Base-by-base conservation (phyloP, 1,284 basidiomycete species). In the Acaromyces ingoldii region DNA sequence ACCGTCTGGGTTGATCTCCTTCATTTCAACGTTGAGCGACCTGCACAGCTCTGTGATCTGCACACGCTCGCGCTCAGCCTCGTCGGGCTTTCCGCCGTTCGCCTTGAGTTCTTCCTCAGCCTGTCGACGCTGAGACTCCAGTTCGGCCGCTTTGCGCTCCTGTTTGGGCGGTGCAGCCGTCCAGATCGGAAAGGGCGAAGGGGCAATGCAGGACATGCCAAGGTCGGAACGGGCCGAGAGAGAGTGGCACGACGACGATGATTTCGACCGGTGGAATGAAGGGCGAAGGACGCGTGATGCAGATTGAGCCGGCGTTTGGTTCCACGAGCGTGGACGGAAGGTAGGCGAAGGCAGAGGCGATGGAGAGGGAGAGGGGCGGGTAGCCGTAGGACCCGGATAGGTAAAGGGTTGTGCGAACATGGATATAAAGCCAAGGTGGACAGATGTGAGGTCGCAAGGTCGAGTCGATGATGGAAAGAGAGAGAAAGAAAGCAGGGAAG, bases 1-100 rank as follows among this genome's bases (percentile, higher is more conserved):
- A 0, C 92, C 92, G 69, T 97, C 92, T 7, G 92, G 89, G 58
- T 85, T 85, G 67, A 96, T 88, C 36, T 51, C 49, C 15, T 29
- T 3, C 43, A 51, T 49, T 17, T 53, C 6, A 17, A 44, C 62
- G 22, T 58, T 63, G 21, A 60, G 50, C 13, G 60, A 59, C 19
- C 51, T 47, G 57, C 67, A 70, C 55, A 68, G 58, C 13, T 63
- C 55, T 0, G 42, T 38, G 17, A 70, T 63, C 2, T 63, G 65
- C 24, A 60, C 57, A 1, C 65, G 46, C 30, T 70, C 67, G n/a
- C 58, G 21, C 10, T 57, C 57, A 1, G 67, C 67, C 21, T 56
- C 52, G 44, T 68, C 65, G 0, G 60, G 63, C 40, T 60, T 51
- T 22, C 45, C 49, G 2, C 63, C 63, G 7, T 65, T 58, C 2